Conservation (phyloP, 2,329 filamentous ascomycete species). For the Sarocladiaceae sp. region DNA sequence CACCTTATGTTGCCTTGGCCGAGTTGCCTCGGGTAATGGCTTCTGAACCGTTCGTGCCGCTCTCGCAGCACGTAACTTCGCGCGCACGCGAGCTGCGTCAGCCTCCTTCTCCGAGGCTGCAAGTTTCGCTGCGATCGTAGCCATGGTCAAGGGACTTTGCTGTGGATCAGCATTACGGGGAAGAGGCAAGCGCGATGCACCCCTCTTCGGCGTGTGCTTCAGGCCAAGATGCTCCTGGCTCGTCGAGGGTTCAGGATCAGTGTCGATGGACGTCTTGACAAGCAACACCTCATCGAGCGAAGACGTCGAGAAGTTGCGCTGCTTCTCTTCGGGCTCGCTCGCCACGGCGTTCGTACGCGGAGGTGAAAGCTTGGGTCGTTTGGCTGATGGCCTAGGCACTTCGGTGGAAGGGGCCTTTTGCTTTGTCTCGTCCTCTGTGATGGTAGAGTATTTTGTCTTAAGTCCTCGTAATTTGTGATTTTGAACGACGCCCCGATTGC, state of each 20-base stretch:
- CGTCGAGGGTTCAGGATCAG: conserved; percentile 13
- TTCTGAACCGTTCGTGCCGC: conserved; percentile 29
- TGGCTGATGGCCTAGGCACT: not conserved
- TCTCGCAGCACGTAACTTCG: conserved; percentile 55
- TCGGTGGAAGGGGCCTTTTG: conserved; percentile 14
- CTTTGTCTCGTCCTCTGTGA: conserved; percentile 15
- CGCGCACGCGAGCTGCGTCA: conserved; percentile 58
- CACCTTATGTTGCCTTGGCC: conserved; percentile 9
- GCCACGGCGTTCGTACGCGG: not conserved
- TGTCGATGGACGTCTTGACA: conserved; percentile 15
- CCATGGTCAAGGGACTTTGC: conserved; percentile 57
- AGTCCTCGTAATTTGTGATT: conserved; percentile 6
- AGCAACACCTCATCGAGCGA: conserved; percentile 31
- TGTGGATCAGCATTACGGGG: conserved; percentile 35
- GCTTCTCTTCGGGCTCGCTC: not conserved
- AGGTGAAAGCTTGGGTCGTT: not conserved
- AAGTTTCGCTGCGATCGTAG: conserved; percentile 58
- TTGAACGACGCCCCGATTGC: conserved; percentile 33
- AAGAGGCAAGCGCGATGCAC: conserved; percentile 16
- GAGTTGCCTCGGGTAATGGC: conserved; percentile 16
- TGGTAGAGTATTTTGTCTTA: not conserved
- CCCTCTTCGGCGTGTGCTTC: conserved; percentile 10
- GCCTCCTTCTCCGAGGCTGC: conserved; percentile 61
- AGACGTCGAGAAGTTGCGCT: conserved; percentile 22
- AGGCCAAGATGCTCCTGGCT: not conserved